Evolutionary conservation across 805 yeast genomes (phyloP).

Genomic region (Lipomyces mesembrius): DNA sequence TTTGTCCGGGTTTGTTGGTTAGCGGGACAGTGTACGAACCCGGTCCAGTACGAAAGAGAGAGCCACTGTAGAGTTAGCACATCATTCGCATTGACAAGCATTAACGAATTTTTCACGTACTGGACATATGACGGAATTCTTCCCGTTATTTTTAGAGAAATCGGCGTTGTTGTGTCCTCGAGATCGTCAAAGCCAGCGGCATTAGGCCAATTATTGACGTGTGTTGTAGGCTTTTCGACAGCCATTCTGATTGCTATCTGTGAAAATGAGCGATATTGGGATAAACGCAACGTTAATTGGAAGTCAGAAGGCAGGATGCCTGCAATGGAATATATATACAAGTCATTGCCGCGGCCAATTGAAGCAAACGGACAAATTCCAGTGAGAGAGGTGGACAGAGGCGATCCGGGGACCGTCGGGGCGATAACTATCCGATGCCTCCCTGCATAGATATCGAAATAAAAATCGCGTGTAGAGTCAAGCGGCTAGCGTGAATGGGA

Average conservation of each 20-base stretch:
- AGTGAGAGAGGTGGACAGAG: too few relatives aligned
- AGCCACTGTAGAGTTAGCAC: not conserved
- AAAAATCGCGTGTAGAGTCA: too few relatives aligned
- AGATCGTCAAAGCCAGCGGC: constrained; percentile 19
- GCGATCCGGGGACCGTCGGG: too few relatives aligned
- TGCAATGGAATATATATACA: too few relatives aligned
- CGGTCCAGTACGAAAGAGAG: constrained; percentile 20
- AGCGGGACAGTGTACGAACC: constrained; percentile 24
- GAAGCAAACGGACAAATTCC: too few relatives aligned
- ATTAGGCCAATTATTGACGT: constrained; percentile 21
- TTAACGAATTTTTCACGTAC: constrained; percentile 5
- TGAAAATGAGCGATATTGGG: too few relatives aligned
- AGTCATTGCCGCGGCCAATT: too few relatives aligned
- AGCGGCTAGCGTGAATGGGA: too few relatives aligned
- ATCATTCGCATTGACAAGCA: not conserved
- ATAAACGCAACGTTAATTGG: too few relatives aligned
- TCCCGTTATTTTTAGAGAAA: constrained; percentile 7
- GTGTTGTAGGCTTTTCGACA: constrained; percentile 1
- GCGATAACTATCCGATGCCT: too few relatives aligned
- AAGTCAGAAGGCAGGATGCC: too few relatives aligned
- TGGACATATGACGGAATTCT: constrained; percentile 13
- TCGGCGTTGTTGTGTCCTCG: constrained; percentile 14
- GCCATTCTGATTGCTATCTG: not conserved
- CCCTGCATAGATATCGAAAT: too few relatives aligned
- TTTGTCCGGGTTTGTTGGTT: constrained; percentile 14